Conservation (phyloP, 768 basidiomycete species). For the Suillus spraguei region DNA sequence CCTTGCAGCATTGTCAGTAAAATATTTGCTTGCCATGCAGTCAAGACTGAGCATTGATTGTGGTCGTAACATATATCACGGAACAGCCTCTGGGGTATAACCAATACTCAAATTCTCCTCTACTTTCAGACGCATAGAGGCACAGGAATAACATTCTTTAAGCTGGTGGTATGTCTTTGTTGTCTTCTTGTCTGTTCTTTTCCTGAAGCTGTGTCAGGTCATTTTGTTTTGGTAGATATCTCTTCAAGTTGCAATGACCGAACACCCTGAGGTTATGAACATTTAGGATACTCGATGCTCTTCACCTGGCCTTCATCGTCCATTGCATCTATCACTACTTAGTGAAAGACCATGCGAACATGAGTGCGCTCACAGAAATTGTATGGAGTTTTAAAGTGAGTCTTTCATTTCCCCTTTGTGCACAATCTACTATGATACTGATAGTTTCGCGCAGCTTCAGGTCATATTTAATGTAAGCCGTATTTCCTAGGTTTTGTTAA, state of each 20-base stretch:
- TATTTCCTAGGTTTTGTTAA: background rate
- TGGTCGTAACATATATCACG: background rate
- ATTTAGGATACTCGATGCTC: background rate
- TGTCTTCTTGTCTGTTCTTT: background rate
- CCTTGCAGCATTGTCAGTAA: background rate
- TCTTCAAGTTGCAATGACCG: background rate
- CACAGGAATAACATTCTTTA: background rate
- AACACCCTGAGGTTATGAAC: background rate
- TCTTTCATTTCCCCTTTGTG: background rate
- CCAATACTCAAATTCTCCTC: conserved; percentile 1
- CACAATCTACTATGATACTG: background rate
- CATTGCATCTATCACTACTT: background rate
- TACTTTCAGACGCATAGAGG: conserved; percentile 10
- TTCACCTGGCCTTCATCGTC: background rate
- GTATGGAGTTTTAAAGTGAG: conserved; percentile 24
- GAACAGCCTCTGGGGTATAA: conserved; percentile 9
- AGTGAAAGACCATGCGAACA: background rate
- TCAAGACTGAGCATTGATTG: background rate
- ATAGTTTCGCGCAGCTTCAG: background rate
- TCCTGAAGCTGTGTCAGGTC: background rate
- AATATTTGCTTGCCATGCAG: background rate
- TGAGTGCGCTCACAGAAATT: background rate
- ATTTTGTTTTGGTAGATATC: background rate
- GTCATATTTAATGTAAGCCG: background rate
- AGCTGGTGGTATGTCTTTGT: background rate